phyloP scores from a whole-genome alignment of 2,329 filamentous ascomycete species.

The Fragosphaeria purpurea region DNA sequence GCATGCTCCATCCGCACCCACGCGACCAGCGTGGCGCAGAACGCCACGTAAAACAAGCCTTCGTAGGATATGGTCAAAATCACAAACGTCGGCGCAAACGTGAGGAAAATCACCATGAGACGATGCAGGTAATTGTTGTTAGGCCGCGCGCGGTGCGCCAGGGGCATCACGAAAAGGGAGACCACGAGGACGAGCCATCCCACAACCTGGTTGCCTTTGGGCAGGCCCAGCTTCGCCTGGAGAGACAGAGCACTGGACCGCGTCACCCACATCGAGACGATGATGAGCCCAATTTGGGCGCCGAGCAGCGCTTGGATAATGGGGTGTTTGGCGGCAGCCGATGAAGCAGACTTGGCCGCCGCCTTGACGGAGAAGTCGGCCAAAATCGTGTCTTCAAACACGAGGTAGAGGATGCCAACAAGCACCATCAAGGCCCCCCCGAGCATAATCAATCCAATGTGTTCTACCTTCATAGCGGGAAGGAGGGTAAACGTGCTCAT shows the following conservation, averaged over 20 bases:
- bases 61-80: constrained; percentile 97
- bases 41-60: constrained; percentile 88
- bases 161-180: constrained; percentile 63
- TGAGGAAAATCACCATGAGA: constrained; percentile 78
- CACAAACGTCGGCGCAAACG: constrained; percentile 87
- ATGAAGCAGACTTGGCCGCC: constrained; percentile 10
- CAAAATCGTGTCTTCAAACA: constrained; percentile 59
- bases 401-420: constrained; percentile 66
- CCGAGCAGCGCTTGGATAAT: constrained; percentile 54
- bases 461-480: constrained; percentile 76
- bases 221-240: constrained; percentile 75
- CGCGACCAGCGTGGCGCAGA: constrained; percentile 68
- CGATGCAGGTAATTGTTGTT: constrained; percentile 86
- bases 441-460: constrained; percentile 58
- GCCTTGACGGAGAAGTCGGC: constrained; percentile 30
- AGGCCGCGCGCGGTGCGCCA: constrained; percentile 69
- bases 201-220: constrained; percentile 75
- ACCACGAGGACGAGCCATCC: constrained; percentile 68
- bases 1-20: constrained; percentile 91
- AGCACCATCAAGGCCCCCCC: constrained; percentile 71
- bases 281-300: constrained; percentile 65
- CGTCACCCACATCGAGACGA: constrained; percentile 77
- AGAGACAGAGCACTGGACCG: constrained; percentile 75
- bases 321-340: constrained; percentile 24
- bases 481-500: constrained; percentile 92